These are phyloP conservation scores for Colletotrichum lentis DNA, from an alignment of 2,329 filamentous ascomycete genomes.

Conservation along the genomic window DNA sequence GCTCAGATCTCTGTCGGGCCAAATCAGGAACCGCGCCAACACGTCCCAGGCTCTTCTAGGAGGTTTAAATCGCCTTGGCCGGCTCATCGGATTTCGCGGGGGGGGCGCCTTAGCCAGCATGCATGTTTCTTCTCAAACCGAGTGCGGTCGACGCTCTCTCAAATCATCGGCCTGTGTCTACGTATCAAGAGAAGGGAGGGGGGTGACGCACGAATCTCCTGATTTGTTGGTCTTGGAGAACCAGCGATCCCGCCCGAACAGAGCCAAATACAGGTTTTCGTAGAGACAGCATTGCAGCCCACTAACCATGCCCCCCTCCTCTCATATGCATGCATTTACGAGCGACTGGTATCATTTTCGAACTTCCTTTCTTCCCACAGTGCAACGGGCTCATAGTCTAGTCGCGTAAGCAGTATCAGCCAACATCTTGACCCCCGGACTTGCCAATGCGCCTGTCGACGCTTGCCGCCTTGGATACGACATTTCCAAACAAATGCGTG, in stretches of 20 bases:
- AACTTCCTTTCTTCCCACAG: neutral
- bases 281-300: neutral
- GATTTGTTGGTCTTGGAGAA: conserved; percentile 7
- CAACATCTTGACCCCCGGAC: neutral
- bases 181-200: conserved; percentile 18
- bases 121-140: conserved; percentile 11
- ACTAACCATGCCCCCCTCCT: neutral
- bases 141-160: neutral
- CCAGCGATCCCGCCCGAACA: neutral
- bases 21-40: neutral
- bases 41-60: conserved; percentile 7
- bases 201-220: conserved; percentile 32
- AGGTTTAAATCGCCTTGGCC: conserved; percentile 12
- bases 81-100: neutral
- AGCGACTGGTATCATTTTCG: neutral
- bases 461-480: neutral
- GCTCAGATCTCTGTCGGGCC: neutral
- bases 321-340: neutral
- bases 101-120: neutral
- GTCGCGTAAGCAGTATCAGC: neutral
- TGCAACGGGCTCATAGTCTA: neutral
- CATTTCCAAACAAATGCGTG: neutral
- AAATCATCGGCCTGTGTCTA: neutral
- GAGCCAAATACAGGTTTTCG: conserved; percentile 8
- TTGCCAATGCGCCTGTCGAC: neutral